Conservation (phyloP, 371 early-diverging fungal genomes). For the Phascolomyces articulosus region DNA sequence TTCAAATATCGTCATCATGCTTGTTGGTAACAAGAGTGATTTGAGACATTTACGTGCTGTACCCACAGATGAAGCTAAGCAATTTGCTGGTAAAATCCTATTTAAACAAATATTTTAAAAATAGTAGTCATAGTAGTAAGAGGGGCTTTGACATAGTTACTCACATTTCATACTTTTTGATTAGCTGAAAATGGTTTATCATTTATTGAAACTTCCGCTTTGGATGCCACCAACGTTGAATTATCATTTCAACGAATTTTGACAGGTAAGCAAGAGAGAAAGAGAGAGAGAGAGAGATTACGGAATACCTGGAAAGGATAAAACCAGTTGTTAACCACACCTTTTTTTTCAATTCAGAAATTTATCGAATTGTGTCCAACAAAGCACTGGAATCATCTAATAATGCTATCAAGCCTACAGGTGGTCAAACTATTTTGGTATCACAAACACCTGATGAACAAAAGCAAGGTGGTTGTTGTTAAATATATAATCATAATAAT, state of each 20-base stretch:
- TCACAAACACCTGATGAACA: slow-evolving; percentile 69
- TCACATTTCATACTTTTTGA: no score
- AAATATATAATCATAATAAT: background rate
- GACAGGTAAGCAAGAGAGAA: slow-evolving; percentile 65
- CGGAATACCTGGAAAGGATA: no score
- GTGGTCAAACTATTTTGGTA: slow-evolving; percentile 80
- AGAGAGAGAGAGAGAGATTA: background rate
- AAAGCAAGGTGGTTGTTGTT: slow-evolving; percentile 76
- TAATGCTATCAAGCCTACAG: slow-evolving; percentile 74
- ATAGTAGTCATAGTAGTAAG: no score
- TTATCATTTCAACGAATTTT: slow-evolving; percentile 91
- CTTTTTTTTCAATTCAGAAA: slow-evolving; percentile 61
- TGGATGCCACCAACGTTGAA: slow-evolving; percentile 95
- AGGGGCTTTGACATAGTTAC: no score
- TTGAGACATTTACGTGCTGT: slow-evolving; percentile 95
- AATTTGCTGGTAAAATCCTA: slow-evolving; percentile 84
- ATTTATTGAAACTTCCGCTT: slow-evolving; percentile 96
- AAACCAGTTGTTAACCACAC: no score
- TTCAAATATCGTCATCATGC: slow-evolving; percentile 97
- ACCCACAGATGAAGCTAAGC: slow-evolving; percentile 95
- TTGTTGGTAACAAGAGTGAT: slow-evolving; percentile 99
- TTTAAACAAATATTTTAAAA: no score
- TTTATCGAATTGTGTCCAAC: slow-evolving; percentile 92
- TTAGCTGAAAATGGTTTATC: slow-evolving; percentile 87
- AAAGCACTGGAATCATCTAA: slow-evolving; percentile 83